Conservation (phyloP, 257 asterid species). For the Asclepias syriaca region DNA sequence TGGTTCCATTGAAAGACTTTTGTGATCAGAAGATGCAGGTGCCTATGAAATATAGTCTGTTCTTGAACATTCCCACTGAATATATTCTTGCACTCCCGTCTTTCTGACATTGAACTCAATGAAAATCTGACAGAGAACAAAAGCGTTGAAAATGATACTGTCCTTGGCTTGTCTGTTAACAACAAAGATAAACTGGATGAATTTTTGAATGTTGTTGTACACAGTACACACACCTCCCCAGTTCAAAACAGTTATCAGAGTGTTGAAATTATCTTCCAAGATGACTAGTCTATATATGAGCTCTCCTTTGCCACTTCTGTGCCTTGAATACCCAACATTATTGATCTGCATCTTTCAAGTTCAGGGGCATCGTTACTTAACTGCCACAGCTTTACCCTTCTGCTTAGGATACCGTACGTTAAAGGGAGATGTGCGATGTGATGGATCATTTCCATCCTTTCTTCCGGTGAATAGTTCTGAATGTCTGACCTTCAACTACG, state of each 20-base stretch:
- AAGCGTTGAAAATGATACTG: slow-evolving; percentile 16
- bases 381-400: slow-evolving; percentile 20
- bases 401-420: slow-evolving; percentile 12
- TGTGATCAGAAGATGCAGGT: not conserved
- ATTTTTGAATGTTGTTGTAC: slow-evolving; percentile 21
- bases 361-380: slow-evolving; percentile 24
- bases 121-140: slow-evolving; percentile 20
- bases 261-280: slow-evolving; percentile 18
- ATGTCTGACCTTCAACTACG: slow-evolving; percentile 15
- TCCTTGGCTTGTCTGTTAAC: slow-evolving; percentile 16
- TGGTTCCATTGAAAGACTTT: not conserved
- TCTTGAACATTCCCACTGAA: slow-evolving; percentile 33
- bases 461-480: slow-evolving; percentile 19
- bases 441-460: slow-evolving; percentile 14
- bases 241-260: slow-evolving; percentile 14
- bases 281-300: slow-evolving; percentile 15
- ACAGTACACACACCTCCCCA: slow-evolving; percentile 16
- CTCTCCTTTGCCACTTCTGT: slow-evolving; percentile 24
- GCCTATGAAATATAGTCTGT: slow-evolving; percentile 24
- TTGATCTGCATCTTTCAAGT: slow-evolving; percentile 19
- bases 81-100: slow-evolving; percentile 20
- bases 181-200: slow-evolving; percentile 21
- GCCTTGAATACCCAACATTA: slow-evolving; percentile 20
- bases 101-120: slow-evolving; percentile 20
- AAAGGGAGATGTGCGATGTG: slow-evolving; percentile 12